Base-by-base conservation (phyloP, 768 basidiomycete species). In the Agaricus bisporus region DNA sequence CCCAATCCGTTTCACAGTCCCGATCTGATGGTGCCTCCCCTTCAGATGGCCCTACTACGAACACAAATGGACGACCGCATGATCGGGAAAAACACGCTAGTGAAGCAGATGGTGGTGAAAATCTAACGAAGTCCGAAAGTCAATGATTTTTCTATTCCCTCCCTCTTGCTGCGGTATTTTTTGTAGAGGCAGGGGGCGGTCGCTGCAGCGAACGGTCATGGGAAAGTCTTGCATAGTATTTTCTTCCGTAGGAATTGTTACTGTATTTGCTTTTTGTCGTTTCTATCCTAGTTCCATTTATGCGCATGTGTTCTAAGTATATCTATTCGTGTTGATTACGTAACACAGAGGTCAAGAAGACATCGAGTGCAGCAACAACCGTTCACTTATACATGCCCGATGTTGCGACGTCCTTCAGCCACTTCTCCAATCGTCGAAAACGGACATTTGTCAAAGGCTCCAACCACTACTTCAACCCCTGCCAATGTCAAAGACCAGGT, bases 51-150 rank as follows among this genome's bases (percentile, higher is more conserved):
- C 53, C 66, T 42, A 60, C 64, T 17, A 60, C 66, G 7, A 62
- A 58, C 26, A 12, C 52, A 14, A 54, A 54, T n/a, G 59, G 56
- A 14, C 58, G 61, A 29, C 38, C 44, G 29, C 51, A 56, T 11
- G 57, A 58, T 51, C 54, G 55, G 55, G 22, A 63, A 48, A 75
- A 75, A 56, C 72, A 70, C 54, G 59, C 56, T 8, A 66, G 59
- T 39, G 74, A 77, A 49, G 58, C 63, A 35, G 70, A 73, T 52
- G 51, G 61, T 53, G 69, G 63, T 45, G 73, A 72, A 55, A 54
- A 51, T 18, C 70, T 71, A 47, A 54, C 59, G 52, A 62, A 64
- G 54, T 61, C 64, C 50, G 68, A 72, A 45, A 66, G 53, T 57
- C 69, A 63, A 59, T 68, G 63, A 61, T 54, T 22, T 35, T 48